Evolutionary conservation across 352 stramenopile genomes (phyloP).

Genomic region (Aphanomyces cochlioides): DNA sequence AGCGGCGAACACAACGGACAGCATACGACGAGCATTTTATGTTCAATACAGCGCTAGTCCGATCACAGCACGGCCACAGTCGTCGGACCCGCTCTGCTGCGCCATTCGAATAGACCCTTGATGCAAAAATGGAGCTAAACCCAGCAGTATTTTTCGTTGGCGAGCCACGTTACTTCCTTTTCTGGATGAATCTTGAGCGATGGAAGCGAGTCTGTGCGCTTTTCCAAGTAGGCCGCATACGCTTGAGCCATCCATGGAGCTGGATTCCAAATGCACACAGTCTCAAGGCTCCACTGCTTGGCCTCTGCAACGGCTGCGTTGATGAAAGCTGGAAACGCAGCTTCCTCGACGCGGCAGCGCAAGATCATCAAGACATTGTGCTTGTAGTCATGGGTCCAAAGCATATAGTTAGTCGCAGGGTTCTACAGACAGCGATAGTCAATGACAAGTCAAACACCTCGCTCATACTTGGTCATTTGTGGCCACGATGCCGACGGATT

Average conservation of each 20-base stretch:
- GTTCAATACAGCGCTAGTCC: slow-evolving; percentile 52
- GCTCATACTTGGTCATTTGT: not conserved
- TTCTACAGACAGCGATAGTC: not conserved
- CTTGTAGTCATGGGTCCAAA: slow-evolving; percentile 19
- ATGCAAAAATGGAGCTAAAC: not conserved
- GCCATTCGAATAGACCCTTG: slow-evolving; percentile 41
- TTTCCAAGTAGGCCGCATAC: not conserved
- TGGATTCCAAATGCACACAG: slow-evolving; percentile 5
- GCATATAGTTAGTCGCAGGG: not conserved
- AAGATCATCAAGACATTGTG: not conserved
- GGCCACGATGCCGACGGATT: not conserved
- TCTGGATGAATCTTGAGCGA: slow-evolving; percentile 1
- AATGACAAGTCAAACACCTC: not conserved
- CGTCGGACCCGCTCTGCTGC: slow-evolving; percentile 54
- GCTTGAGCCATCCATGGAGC: not conserved
- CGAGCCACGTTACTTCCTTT: slow-evolving; percentile 5
- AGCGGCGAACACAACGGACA: slow-evolving; percentile 48
- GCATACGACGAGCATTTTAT: slow-evolving; percentile 57
- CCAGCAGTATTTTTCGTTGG: slow-evolving; percentile 25
- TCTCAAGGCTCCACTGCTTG: not conserved
- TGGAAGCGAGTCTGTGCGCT: not conserved
- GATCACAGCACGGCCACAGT: slow-evolving; percentile 46
- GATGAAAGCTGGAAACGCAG: not conserved
- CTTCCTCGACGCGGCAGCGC: not conserved
- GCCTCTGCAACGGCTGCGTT: not conserved